A percentile compares a stretch with the other conserved stretches of the same genome.
These are phyloP conservation scores for Aspergillus thermomutatus DNA, from an alignment of 2,329 filamentous ascomycete genomes.

Conservation along the genomic window DNA sequence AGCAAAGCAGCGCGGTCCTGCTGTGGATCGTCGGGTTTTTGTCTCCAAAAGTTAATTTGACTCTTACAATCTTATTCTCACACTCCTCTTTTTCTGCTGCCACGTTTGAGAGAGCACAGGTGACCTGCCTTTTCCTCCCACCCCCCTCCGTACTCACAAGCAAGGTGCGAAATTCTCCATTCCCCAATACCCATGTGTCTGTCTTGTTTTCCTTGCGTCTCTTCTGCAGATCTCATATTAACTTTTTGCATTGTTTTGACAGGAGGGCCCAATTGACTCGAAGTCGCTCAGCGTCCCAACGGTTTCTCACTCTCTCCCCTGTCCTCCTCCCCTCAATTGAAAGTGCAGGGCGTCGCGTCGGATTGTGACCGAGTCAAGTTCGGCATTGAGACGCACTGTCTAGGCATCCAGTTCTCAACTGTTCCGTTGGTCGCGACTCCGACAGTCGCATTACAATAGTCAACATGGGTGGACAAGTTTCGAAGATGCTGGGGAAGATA, in stretches of 20 bases:
- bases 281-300: not conserved
- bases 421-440: conserved; percentile 2
- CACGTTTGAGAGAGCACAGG: not conserved
- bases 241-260: conserved; percentile 9
- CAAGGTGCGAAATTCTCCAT: not conserved
- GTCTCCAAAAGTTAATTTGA: not conserved
- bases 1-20: conserved; percentile 3
- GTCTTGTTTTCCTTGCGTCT: conserved; percentile 11
- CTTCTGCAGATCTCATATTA: conserved; percentile 5
- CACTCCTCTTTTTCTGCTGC: conserved; percentile 2
- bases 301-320: not conserved
- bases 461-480: conserved; percentile 88
- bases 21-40: conserved; percentile 17
- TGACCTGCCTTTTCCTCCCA: not conserved
- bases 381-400: not conserved
- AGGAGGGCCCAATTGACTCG: conserved; percentile 7
- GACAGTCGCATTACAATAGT: conserved; percentile 15
- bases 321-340: not conserved
- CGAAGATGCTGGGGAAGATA: conserved; percentile 97
- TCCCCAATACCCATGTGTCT: conserved; percentile 2
- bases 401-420: not conserved
- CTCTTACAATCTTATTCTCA: conserved; percentile 13
- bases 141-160: conserved; percentile 1
- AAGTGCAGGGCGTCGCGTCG: not conserved
- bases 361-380: not conserved